Evolutionary conservation across 495 filamentous ascomycete species (phyloP).

Genomic region (Lepraria neglecta): DNA sequence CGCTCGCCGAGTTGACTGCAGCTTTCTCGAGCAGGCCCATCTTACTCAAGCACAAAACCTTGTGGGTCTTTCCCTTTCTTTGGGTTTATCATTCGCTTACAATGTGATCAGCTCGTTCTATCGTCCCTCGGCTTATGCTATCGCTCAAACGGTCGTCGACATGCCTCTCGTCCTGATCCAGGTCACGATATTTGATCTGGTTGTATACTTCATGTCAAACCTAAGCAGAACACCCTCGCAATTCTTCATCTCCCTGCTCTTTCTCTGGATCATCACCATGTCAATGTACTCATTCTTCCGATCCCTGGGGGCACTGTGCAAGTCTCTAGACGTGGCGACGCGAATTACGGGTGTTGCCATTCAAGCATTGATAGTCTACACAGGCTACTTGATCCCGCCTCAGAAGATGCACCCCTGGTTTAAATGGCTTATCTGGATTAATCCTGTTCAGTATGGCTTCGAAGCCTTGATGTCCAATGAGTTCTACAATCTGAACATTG

Average conservation of each 20-base stretch:
- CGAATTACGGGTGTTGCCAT: constrained; percentile 58
- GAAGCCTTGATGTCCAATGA: constrained; percentile 61
- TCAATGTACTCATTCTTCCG: constrained; percentile 77
- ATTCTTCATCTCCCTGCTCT: constrained; percentile 73
- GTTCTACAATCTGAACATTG: constrained; percentile 42
- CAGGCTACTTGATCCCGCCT: constrained; percentile 70
- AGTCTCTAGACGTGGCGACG: constrained; percentile 60
- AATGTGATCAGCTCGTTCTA: constrained; percentile 55
- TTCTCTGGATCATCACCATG: constrained; percentile 57
- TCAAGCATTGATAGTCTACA: constrained; percentile 66
- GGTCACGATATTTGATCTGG: constrained; percentile 62
- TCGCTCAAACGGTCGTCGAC: constrained; percentile 73
- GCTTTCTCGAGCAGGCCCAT: constrained; percentile 67
- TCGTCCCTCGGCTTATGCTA: constrained; percentile 68
- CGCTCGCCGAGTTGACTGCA: constrained; percentile 67
- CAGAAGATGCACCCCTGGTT: constrained; percentile 75
- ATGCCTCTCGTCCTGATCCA: constrained; percentile 65
- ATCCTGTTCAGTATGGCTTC: constrained; percentile 70
- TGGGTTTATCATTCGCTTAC: background rate
- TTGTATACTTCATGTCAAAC: constrained; percentile 55
- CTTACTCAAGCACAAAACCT: constrained; percentile 75
- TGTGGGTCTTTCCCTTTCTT: constrained; percentile 14
- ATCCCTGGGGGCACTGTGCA: constrained; percentile 58
- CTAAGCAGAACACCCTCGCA: constrained; percentile 64
- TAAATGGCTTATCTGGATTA: constrained; percentile 68